These are phyloP conservation scores for Limonomyces culmigenus DNA, from an alignment of 1,284 basidiomycete genomes.

Conservation along the genomic window DNA sequence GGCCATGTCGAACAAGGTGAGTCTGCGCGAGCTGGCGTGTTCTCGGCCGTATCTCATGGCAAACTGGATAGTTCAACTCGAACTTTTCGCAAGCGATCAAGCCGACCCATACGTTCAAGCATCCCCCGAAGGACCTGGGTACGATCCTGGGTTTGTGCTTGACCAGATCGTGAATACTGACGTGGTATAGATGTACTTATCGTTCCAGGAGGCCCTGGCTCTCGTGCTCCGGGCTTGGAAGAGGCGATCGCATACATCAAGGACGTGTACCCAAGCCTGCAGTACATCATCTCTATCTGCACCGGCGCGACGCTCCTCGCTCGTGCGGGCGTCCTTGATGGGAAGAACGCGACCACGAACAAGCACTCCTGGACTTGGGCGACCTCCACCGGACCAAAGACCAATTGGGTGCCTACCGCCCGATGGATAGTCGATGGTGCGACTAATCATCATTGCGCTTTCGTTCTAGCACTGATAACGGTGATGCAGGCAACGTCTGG, in stretches of 20 bases:
- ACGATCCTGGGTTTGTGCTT: too few relatives aligned
- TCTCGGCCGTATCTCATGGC: not conserved
- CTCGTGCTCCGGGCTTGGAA: constrained; percentile 8
- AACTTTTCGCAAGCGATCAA: constrained; percentile 18
- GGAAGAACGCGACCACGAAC: constrained; percentile 11
- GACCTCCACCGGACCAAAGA: not conserved
- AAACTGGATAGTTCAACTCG: constrained; percentile 8
- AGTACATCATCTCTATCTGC: constrained; percentile 11
- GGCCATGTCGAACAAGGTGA: too few relatives aligned
- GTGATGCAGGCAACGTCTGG: too few relatives aligned
- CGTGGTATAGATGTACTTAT: constrained; percentile 30
- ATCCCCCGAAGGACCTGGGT: constrained; percentile 16
- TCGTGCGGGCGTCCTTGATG: constrained; percentile 9
- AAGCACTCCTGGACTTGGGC: constrained; percentile 3
- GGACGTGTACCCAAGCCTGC: not conserved
- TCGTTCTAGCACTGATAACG: too few relatives aligned
- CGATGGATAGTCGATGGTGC: constrained; percentile 1
- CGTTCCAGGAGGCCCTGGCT: constrained; percentile 22
- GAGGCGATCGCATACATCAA: not conserved
- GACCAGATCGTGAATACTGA: too few relatives aligned
- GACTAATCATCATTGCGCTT: too few relatives aligned
- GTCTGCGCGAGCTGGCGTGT: too few relatives aligned
- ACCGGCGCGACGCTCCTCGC: constrained; percentile 9
- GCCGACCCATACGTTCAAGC: constrained; percentile 24
- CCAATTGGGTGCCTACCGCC: not conserved